Base-by-base conservation (phyloP, 2,329 filamentous ascomycete genomes). In the Macrophomina pseudophaseolina region DNA sequence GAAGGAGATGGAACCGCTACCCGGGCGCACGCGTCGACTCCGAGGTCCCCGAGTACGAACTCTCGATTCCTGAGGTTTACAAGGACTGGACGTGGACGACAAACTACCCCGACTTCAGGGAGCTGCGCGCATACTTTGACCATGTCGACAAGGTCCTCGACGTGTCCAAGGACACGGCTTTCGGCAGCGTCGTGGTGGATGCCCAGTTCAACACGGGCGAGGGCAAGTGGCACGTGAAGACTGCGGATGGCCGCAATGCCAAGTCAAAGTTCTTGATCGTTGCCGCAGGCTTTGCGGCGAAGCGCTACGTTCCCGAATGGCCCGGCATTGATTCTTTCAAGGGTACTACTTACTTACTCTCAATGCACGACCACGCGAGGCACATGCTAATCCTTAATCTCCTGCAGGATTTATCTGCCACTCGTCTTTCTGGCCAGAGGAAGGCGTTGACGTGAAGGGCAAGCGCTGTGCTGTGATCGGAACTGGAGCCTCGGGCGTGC, bases 391-490 rank as follows among this genome's bases (percentile, higher is more conserved):
- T 23, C 23, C 23, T 23, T 23, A 23, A 6, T 48, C 9, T 33
- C 18, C 9, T 30, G 0, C 9, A 35, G 56, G 56, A 23, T 65
- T 65, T 18, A 65, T 88, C 11, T 82, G 87, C 70, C 87, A 89
- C 73, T 85, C 86, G 0, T 87, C 85, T 1, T 85, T 85, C 74
- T 89, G 87, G 87, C 87, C 87, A 1, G 80, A 80, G 84, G 6
- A 79, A 4, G 63, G 38, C n/a, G 51, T 89, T 18, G 80, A 85
- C 62, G 82, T 88, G 33, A 81, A 80, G 49, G 83, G 82, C 56
- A 90, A 90, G 74, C 81, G 83, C n/a, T 83, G 86, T 63, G 88
- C 84, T n/a, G 83, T 90, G 64, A 85, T 91, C 42, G 88, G 88
- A 12, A 90, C 87, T 0, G 88, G 88, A 1, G 85, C 87, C 0